These are phyloP conservation scores for Naumovozyma dairenensis DNA, from an alignment of 805 yeast genomes.

Conservation along the genomic window DNA sequence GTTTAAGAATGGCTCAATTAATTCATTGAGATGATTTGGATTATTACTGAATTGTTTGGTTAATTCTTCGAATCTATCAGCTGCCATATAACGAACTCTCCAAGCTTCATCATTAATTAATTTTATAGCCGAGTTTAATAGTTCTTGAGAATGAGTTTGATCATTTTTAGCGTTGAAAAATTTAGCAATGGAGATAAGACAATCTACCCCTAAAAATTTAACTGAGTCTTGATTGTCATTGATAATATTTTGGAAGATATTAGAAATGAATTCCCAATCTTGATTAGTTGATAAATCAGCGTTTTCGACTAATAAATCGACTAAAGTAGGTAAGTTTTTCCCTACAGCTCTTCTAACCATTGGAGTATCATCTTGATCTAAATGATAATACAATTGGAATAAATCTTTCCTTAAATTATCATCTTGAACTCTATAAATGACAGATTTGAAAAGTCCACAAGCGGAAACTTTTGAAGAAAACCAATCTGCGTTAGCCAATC, in stretches of 20 bases:
- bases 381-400: constrained; percentile 54
- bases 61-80: constrained; percentile 78
- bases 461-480: constrained; percentile 86
- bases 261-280: constrained; percentile 69
- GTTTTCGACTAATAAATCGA: constrained; percentile 46
- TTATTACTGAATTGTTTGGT: constrained; percentile 54
- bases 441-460: constrained; percentile 75
- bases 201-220: constrained; percentile 79
- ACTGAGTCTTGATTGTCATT: constrained; percentile 92
- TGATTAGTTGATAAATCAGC: constrained; percentile 40
- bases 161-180: constrained; percentile 54
- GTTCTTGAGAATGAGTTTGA: constrained; percentile 48
- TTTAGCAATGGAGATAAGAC: constrained; percentile 69
- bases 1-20: constrained; percentile 53
- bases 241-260: constrained; percentile 70
- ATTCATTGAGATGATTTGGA: constrained; percentile 41
- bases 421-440: constrained; percentile 46
- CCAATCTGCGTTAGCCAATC: constrained; percentile 85
- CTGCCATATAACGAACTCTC: constrained; percentile 97
- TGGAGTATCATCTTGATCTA: constrained; percentile 87
- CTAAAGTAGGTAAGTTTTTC: constrained; percentile 62
- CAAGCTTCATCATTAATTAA: constrained; percentile 85
- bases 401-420: constrained; percentile 48
- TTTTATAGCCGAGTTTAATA: constrained; percentile 54
- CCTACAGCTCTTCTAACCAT: constrained; percentile 97